phyloP scores from a whole-genome alignment of 768 basidiomycete genomes.

The Mycena venus region DNA sequence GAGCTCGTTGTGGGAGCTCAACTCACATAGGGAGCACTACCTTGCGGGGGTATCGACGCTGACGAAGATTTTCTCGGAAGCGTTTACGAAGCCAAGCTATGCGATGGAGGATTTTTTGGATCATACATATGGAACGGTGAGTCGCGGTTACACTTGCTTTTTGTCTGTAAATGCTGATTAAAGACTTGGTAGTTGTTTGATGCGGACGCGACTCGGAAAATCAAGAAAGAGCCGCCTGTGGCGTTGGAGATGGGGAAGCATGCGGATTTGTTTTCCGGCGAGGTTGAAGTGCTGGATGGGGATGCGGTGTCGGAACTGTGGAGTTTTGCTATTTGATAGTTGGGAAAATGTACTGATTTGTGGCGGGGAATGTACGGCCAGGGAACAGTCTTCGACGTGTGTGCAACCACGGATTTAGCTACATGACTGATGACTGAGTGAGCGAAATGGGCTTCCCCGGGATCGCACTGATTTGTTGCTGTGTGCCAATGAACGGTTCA shows the following conservation, averaged over 20 bases:
- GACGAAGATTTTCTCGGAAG: slow-evolving; percentile 87
- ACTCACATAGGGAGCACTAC: slow-evolving; percentile 85
- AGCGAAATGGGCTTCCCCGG: no score
- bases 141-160: slow-evolving; percentile 43
- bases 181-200: slow-evolving; percentile 78
- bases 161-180: slow-evolving; percentile 11
- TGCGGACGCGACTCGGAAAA: slow-evolving; percentile 82
- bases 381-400: no score
- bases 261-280: slow-evolving; percentile 41
- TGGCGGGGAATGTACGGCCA: no score
- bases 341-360: no score
- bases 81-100: slow-evolving; percentile 94
- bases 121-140: slow-evolving; percentile 88
- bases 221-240: slow-evolving; percentile 83
- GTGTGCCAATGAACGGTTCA: no score
- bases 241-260: slow-evolving; percentile 57
- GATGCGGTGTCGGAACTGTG: slow-evolving; percentile 64
- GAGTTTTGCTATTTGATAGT: slow-evolving; percentile 51
- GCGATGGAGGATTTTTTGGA: slow-evolving; percentile 96
- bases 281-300: slow-evolving; percentile 20
- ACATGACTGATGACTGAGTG: no score
- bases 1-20: slow-evolving; percentile 94
- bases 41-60: slow-evolving; percentile 90
- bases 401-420: no score
- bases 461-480: no score